These are phyloP conservation scores for Chaetomium cochliodes DNA, from an alignment of 495 filamentous ascomycete species.

Conservation along the genomic window DNA sequence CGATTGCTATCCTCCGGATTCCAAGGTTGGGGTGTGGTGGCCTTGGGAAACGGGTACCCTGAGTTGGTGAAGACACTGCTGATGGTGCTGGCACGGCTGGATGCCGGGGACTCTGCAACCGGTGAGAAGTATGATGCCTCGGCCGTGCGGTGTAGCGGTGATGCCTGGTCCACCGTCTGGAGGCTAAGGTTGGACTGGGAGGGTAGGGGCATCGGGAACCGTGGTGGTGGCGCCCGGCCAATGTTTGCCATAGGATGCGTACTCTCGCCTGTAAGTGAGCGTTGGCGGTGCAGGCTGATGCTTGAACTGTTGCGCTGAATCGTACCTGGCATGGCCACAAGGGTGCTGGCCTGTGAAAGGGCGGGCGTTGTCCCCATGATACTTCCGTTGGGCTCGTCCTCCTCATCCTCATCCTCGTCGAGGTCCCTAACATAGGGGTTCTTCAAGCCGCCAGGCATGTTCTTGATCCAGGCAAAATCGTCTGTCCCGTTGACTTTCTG, in stretches of 20 bases:
- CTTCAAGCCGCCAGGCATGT: slow-evolving; percentile 53
- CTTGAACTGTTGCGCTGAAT: slow-evolving; percentile 78
- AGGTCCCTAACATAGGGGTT: slow-evolving; percentile 82
- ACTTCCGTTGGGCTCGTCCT: slow-evolving; percentile 48
- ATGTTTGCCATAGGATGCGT: slow-evolving; percentile 48
- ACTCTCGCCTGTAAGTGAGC: slow-evolving; percentile 77
- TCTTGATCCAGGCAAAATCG: slow-evolving; percentile 77
- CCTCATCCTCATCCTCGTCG: slow-evolving; percentile 79
- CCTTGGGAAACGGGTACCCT: slow-evolving; percentile 74
- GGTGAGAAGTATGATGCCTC: slow-evolving; percentile 89
- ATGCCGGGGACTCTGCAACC: slow-evolving; percentile 75
- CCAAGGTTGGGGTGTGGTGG: slow-evolving; percentile 60
- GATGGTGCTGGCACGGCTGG: slow-evolving; percentile 70
- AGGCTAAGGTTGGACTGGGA: slow-evolving; percentile 61
- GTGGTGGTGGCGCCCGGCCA: slow-evolving; percentile 58
- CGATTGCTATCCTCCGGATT: slow-evolving; percentile 68
- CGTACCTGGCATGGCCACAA: slow-evolving; percentile 35
- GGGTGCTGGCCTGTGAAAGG: slow-evolving; percentile 23
- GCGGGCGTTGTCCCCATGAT: slow-evolving; percentile 19
- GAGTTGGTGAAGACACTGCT: slow-evolving; percentile 59
- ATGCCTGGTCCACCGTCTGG: slow-evolving; percentile 61
- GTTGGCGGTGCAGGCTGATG: slow-evolving; percentile 73
- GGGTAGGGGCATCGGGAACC: slow-evolving; percentile 63
- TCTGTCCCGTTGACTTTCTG: slow-evolving; percentile 39
- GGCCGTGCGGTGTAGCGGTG: slow-evolving; percentile 50